A percentile compares a stretch with the other conserved stretches of the same genome.
Evolutionary conservation across 805 yeast genomes (phyloP).

Genomic region (Suhomyces sp.): DNA sequence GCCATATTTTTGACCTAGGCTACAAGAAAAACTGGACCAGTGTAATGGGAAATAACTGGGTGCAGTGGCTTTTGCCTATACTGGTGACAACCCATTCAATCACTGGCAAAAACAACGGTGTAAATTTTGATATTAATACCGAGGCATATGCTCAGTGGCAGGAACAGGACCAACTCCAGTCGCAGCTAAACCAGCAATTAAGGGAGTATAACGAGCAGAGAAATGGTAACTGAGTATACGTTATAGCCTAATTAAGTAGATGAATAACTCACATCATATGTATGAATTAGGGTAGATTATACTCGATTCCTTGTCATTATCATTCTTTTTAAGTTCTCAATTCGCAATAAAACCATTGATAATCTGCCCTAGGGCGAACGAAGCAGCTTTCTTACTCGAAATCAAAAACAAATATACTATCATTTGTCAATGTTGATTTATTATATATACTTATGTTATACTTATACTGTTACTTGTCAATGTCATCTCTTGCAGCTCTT

Average conservation of each 20-base stretch:
- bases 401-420: too few species aligned
- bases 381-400: too few species aligned
- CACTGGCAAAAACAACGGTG: conserved; percentile 38
- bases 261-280: background rate
- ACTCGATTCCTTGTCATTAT: too few species aligned
- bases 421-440: too few species aligned
- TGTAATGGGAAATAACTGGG: conserved; percentile 68
- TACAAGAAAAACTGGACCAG: conserved; percentile 54
- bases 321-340: too few species aligned
- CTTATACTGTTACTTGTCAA: too few species aligned
- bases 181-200: conserved; percentile 43
- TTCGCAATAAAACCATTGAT: too few species aligned
- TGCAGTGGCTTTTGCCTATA: conserved; percentile 71
- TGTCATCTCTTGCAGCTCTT: too few species aligned
- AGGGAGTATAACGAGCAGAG: conserved; percentile 8
- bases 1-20: conserved; percentile 80
- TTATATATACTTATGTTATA: too few species aligned
- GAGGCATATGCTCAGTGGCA: conserved; percentile 38
- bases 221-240: background rate
- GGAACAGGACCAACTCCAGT: conserved; percentile 44
- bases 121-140: conserved; percentile 50
- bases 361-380: too few species aligned
- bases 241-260: too few species aligned
- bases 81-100: conserved; percentile 18
- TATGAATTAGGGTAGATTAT: background rate